These are phyloP conservation scores for Leucoagaricus sp. DNA, from an alignment of 1,284 basidiomycete genomes.

Conservation along the genomic window DNA sequence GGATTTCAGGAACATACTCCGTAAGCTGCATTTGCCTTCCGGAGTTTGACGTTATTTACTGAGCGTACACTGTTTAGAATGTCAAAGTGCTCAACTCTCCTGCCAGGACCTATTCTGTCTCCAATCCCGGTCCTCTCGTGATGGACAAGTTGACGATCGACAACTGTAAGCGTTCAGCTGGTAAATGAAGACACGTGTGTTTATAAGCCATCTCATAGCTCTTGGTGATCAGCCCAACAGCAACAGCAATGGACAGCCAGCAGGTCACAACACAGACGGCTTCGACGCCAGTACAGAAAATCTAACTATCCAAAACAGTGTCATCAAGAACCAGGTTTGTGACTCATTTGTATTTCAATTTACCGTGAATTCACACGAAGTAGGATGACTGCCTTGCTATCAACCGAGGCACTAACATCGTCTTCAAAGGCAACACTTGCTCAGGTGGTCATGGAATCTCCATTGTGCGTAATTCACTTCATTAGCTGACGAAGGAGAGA, in stretches of 20 bases:
- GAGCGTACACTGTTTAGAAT: slow-evolving; percentile 33
- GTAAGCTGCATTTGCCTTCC: slow-evolving; percentile 28
- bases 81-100: slow-evolving; percentile 51
- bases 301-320: slow-evolving; percentile 41
- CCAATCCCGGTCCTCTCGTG: slow-evolving; percentile 38
- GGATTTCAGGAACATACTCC: slow-evolving; percentile 51
- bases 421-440: slow-evolving; percentile 56
- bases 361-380: not conserved
- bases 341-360: slow-evolving; percentile 2
- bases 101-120: slow-evolving; percentile 37
- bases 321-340: slow-evolving; percentile 12
- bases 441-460: slow-evolving; percentile 61
- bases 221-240: slow-evolving; percentile 44
- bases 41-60: slow-evolving; percentile 30
- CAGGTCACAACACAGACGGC: slow-evolving; percentile 56
- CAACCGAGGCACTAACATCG: slow-evolving; percentile 55
- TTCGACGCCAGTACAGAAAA: slow-evolving; percentile 51
- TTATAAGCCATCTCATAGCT: slow-evolving; percentile 27
- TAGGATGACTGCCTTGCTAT: slow-evolving; percentile 68
- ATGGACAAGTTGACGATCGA: slow-evolving; percentile 42
- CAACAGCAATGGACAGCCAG: slow-evolving; percentile 41
- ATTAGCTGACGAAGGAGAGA: not conserved
- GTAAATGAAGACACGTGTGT: not conserved
- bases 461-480: slow-evolving; percentile 34
- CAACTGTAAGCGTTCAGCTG: slow-evolving; percentile 35